Conservation (phyloP, 768 basidiomycete species). For the Leccinum fibrillosum region DNA sequence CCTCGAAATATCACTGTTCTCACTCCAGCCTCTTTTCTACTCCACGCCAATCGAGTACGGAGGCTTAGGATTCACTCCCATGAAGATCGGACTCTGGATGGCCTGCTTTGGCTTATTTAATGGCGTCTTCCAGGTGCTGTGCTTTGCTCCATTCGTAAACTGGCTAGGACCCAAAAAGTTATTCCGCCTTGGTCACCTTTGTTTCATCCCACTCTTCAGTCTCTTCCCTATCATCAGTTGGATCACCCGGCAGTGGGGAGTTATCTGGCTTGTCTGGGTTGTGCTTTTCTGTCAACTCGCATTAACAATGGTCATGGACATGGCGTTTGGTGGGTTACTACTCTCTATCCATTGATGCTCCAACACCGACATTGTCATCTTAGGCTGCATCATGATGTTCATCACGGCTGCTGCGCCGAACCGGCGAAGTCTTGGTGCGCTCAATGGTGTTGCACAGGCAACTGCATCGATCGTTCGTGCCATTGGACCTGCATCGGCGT, state of each 20-base stretch:
- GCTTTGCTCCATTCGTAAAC: conserved; percentile 31
- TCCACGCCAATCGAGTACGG: conserved; percentile 35
- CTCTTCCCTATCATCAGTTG: conserved; percentile 31
- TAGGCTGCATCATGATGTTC: conserved; percentile 70
- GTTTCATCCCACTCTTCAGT: conserved; percentile 29
- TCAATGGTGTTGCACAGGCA: conserved; percentile 49
- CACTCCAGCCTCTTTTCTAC: conserved; percentile 39
- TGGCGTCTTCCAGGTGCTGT: conserved; percentile 31
- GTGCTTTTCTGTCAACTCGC: conserved; percentile 24
- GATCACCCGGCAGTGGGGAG: conserved; percentile 21
- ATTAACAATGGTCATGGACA: conserved; percentile 22
- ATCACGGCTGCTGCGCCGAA: conserved; percentile 67
- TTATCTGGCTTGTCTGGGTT: conserved; percentile 26
- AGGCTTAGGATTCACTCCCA: conserved; percentile 36
- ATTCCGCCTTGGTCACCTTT: conserved; percentile 24
- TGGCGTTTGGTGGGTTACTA: conserved; percentile 30
- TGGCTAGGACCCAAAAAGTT: conserved; percentile 32
- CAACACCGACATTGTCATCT: not conserved
- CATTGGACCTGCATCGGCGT: conserved; percentile 30
- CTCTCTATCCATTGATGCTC: too few species aligned
- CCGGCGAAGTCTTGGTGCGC: conserved; percentile 61
- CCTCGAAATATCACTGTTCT: conserved; percentile 32
- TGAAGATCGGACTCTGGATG: conserved; percentile 36
- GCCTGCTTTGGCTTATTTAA: conserved; percentile 33
- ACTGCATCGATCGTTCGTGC: conserved; percentile 31